Base-by-base conservation (phyloP, 2,329 filamentous ascomycete genomes). In the Calycina herbarum region DNA sequence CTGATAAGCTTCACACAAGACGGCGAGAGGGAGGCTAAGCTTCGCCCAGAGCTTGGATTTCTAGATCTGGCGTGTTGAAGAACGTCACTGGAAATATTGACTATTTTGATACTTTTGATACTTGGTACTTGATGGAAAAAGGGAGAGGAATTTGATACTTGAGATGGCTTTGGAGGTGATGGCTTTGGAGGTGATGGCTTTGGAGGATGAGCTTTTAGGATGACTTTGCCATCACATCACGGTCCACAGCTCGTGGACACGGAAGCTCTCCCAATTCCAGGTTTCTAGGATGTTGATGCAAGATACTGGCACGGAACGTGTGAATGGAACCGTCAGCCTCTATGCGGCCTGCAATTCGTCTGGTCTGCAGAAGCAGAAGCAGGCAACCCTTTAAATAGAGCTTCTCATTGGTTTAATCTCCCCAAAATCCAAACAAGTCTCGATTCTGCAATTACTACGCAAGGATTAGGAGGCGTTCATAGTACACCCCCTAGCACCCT, bases 1-100 rank as follows among this genome's bases (percentile, higher is more conserved):
- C 8, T 51, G 45, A 51, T 51, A 51, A 51, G 45, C 45, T 51
- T 51, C 45, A 24, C 20, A 51, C 45, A 51, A 51, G 45, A 24
- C 45, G 45, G 20, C 10, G 45, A 24, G 42, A 20, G 45, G 45
- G 31, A 24, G 20, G 45, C 27, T 24, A 51, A 51, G 45, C 45
- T 51, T 51, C 20, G 45, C 45, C 45, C 45, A 51, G 45, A 24
- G 45, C 45, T 51, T 51, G 45, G 45, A 51, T 24, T 27, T 2
- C 3, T 20, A 4, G 20, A 3, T 38, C 8, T 38, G 35, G 35
- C 13, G 2, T 38, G 10, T 38, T 38, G n/a, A 51, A 11, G 7
- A 24, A 51, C 45, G 45, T 27, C 45, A 51, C 20, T 10, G n/a
- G 15, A 6, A 3, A n/a, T 45, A 5, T n/a, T 45, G 20, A 1